Evolutionary conservation across 306 rosid species (phyloP).

Genomic region (Leucaena leucocephala): DNA sequence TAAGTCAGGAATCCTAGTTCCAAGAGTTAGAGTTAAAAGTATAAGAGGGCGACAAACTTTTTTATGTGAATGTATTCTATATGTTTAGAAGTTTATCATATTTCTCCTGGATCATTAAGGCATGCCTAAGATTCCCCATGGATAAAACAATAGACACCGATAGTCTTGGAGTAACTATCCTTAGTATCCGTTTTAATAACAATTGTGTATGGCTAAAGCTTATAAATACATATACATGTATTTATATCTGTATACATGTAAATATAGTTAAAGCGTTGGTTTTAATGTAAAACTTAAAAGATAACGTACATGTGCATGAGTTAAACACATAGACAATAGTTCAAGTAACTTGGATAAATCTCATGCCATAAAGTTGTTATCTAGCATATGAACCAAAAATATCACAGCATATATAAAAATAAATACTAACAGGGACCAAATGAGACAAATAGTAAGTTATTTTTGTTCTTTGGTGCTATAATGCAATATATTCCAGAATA

Average conservation of each 20-base stretch:
- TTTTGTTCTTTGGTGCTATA: background rate
- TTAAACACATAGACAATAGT: background rate
- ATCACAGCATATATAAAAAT: background rate
- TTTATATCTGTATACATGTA: background rate
- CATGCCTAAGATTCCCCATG: background rate
- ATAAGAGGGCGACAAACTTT: background rate
- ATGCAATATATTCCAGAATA: background rate
- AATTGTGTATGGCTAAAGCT: background rate
- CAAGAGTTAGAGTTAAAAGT: background rate
- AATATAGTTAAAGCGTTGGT: background rate
- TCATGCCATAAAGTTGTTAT: background rate
- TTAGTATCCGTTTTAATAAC: background rate
- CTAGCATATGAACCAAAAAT: background rate
- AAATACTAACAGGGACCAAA: background rate
- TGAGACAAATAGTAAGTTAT: background rate
- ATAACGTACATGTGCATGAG: constrained; percentile 12
- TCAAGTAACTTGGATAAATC: constrained; percentile 7
- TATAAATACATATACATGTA: background rate
- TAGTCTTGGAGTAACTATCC: background rate
- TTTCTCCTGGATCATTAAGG: background rate
- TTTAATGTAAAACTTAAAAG: constrained; percentile 8
- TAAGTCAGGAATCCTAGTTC: constrained; percentile 14
- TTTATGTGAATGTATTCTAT: background rate
- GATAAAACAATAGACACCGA: background rate
- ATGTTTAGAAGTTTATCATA: constrained; percentile 1